phyloP scores from a whole-genome alignment of 140 eudicot species.

The Ambrosia hybrid region DNA sequence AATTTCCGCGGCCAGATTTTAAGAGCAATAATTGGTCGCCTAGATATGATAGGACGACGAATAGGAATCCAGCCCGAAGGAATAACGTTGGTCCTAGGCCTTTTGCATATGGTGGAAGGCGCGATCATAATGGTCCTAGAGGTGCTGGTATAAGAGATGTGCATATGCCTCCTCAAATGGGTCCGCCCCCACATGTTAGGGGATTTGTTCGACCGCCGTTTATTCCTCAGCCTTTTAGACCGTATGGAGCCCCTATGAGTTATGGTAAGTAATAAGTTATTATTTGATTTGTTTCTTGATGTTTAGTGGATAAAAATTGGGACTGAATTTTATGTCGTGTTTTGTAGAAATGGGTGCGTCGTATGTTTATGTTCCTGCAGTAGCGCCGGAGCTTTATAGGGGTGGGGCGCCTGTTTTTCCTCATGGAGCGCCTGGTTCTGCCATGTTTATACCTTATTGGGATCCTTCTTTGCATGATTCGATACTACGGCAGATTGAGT shows the following conservation, averaged over 20 bases:
- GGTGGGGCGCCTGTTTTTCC: constrained; percentile 34
- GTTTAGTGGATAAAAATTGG: background rate
- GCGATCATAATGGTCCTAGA: constrained; percentile 47
- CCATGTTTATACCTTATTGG: constrained; percentile 37
- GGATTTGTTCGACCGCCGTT: constrained; percentile 54
- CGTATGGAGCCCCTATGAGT: constrained; percentile 50
- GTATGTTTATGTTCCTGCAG: constrained; percentile 42
- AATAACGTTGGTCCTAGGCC: constrained; percentile 46
- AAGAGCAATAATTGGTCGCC: constrained; percentile 38
- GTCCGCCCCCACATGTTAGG: constrained; percentile 42
- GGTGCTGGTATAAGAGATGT: constrained; percentile 34
- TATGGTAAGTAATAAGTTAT: constrained; percentile 42
- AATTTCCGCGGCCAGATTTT: constrained; percentile 26
- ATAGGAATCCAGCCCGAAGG: constrained; percentile 49
- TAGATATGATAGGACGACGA: constrained; percentile 44
- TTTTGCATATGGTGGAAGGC: constrained; percentile 58
- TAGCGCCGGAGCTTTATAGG: constrained; percentile 49
- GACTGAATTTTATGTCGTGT: background rate
- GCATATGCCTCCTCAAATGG: constrained; percentile 43
- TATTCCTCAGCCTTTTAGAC: constrained; percentile 40
- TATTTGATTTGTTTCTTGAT: constrained; percentile 1
- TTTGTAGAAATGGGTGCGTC: constrained; percentile 51
- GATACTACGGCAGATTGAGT: constrained; percentile 60
- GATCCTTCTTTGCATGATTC: constrained; percentile 36
- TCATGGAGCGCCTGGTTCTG: constrained; percentile 37